phyloP scores from a whole-genome alignment of 2,329 filamentous ascomycete species.

The Clonostachys rosea region DNA sequence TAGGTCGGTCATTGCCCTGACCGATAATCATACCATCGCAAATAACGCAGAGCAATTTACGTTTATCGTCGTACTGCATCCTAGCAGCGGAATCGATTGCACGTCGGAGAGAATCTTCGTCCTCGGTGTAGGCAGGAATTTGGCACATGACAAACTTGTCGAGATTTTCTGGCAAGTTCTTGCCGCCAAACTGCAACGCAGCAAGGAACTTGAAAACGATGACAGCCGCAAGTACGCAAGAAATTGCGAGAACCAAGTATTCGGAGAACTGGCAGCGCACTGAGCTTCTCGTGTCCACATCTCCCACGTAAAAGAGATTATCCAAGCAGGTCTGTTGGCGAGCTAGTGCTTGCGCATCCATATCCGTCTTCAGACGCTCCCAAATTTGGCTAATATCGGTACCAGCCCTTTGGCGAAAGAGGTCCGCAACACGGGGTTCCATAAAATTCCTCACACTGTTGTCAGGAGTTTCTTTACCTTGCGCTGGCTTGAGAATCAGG shows the following conservation, averaged over 20 bases:
- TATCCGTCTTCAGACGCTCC: constrained; percentile 52
- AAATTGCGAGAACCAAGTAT: constrained; percentile 85
- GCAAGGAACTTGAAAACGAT: constrained; percentile 97
- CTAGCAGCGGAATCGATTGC: constrained; percentile 93
- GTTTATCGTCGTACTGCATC: constrained; percentile 97
- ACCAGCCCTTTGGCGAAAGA: constrained; percentile 76
- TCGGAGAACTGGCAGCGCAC: constrained; percentile 78
- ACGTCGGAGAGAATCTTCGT: constrained; percentile 93
- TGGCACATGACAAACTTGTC: constrained; percentile 99
- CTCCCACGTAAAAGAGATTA: constrained; percentile 91
- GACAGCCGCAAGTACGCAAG: constrained; percentile 72
- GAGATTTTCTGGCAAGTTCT: constrained; percentile 89
- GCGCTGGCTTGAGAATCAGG: constrained; percentile 41
- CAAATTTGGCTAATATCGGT: constrained; percentile 80
- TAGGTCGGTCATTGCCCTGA: constrained; percentile 94
- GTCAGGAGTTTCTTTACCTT: constrained; percentile 28
- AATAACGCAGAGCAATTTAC: constrained; percentile 86
- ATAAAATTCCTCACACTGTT: constrained; percentile 71
- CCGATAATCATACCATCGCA: constrained; percentile 99
- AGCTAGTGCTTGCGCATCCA: constrained; percentile 50
- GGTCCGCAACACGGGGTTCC: constrained; percentile 64
- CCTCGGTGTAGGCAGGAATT: constrained; percentile 96
- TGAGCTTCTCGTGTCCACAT: constrained; percentile 88
- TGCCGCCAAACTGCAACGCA: constrained; percentile 86
- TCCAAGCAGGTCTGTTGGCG: constrained; percentile 82